A percentile compares a stretch with the other conserved stretches of the same genome.
Conservation (phyloP, 1,139 yeast species). For the Zygosaccharomyces sapae region DNA sequence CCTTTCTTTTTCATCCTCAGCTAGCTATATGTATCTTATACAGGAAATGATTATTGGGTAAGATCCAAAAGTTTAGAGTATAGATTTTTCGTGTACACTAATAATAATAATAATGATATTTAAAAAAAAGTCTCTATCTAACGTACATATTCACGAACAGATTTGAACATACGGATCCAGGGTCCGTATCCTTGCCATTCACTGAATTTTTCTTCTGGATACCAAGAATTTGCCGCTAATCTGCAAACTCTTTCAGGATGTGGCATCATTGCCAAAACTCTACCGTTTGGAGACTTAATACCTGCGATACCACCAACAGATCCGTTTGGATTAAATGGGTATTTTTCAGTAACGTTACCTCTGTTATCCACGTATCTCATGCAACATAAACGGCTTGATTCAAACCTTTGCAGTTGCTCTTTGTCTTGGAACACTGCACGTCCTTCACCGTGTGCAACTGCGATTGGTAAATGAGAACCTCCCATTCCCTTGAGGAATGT, state of each 20-base stretch:
- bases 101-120: not conserved
- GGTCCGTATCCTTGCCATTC: conserved; percentile 80
- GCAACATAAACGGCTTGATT: conserved; percentile 51
- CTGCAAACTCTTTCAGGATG: conserved; percentile 96
- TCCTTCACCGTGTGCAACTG: conserved; percentile 99
- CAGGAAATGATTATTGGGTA: conserved; percentile 3
- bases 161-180: conserved; percentile 90
- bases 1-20: not conserved
- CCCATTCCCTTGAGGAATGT: conserved; percentile 87
- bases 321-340: conserved; percentile 96
- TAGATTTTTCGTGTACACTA: not conserved
- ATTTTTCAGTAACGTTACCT: conserved; percentile 73
- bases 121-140: too few relatives aligned
- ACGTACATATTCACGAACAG: conserved; percentile 44
- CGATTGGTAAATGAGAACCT: conserved; percentile 89
- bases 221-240: conserved; percentile 86
- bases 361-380: conserved; percentile 86
- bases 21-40: not conserved
- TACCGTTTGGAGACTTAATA: conserved; percentile 81
- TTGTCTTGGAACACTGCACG: conserved; percentile 60
- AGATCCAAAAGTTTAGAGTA: too few relatives aligned
- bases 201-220: conserved; percentile 64
- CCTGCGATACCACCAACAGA: conserved; percentile 93
- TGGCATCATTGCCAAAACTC: conserved; percentile 98
- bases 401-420: conserved; percentile 46